Evolutionary conservation across 2,329 filamentous ascomycete species (phyloP).

Genomic region (Cladorrhinum sp.): DNA sequence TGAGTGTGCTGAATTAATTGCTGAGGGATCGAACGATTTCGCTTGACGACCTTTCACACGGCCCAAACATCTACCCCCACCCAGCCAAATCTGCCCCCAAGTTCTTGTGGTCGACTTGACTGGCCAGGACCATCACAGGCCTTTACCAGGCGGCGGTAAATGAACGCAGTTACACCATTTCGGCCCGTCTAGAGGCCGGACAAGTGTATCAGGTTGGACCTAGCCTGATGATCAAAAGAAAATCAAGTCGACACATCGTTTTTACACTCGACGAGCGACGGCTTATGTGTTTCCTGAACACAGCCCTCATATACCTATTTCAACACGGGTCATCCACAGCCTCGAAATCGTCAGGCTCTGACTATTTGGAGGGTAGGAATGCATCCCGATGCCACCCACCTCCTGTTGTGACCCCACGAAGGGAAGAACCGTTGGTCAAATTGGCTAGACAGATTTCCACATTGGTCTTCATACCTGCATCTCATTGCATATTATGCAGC

Average conservation of each 20-base stretch:
- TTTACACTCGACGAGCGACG: background rate
- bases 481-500: background rate
- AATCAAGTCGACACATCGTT: background rate
- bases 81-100: background rate
- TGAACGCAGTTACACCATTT: slow-evolving; percentile 1
- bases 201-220: slow-evolving; percentile 14
- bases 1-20: background rate
- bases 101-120: slow-evolving; percentile 4
- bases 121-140: slow-evolving; percentile 12
- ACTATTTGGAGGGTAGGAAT: background rate
- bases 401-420: background rate
- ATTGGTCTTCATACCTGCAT: slow-evolving; percentile 7
- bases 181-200: slow-evolving; percentile 6
- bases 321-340: background rate
- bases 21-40: slow-evolving; percentile 1
- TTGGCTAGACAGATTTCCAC: background rate
- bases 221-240: slow-evolving; percentile 15
- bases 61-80: background rate
- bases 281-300: background rate
- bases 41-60: background rate
- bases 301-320: background rate
- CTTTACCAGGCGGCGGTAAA: slow-evolving; percentile 17
- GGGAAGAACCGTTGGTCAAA: background rate
- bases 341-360: background rate
- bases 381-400: background rate